A percentile compares a stretch with the other conserved stretches of the same genome.
phyloP scores from a whole-genome alignment of 306 rosid species.

The Chamaecrista fasciculata region DNA sequence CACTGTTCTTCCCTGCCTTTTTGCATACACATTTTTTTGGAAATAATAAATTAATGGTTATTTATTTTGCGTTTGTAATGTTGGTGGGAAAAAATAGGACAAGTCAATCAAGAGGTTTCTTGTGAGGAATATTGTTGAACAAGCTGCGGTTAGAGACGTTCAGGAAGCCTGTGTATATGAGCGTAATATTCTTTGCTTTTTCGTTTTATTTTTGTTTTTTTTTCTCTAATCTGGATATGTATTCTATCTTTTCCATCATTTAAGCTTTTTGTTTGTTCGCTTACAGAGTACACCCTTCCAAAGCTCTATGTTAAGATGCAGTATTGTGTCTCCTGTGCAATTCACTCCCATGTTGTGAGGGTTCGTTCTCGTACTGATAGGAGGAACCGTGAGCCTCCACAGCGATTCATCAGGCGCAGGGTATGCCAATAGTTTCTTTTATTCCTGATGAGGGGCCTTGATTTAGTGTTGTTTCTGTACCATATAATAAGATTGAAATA shows the following conservation, averaged over 20 bases:
- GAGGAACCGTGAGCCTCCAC: constrained; percentile 91
- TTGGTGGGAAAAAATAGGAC: not conserved
- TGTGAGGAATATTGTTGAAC: constrained; percentile 81
- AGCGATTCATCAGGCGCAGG: constrained; percentile 82
- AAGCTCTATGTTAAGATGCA: constrained; percentile 97
- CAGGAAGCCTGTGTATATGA: constrained; percentile 77
- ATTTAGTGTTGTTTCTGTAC: not conserved
- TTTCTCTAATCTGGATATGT: not conserved
- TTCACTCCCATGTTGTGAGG: constrained; percentile 96
- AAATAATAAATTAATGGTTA: no score
- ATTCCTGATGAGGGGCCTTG: no score
- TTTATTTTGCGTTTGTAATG: not conserved
- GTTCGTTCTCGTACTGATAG: constrained; percentile 81
- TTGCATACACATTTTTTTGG: not conserved
- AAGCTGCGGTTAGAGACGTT: constrained; percentile 76
- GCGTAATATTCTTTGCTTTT: constrained; percentile 29
- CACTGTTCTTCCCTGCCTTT: not conserved
- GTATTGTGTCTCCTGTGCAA: constrained; percentile 94
- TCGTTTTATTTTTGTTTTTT: not conserved
- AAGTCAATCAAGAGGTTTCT: constrained; percentile 40
- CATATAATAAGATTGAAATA: not conserved
- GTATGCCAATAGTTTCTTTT: constrained; percentile 34
- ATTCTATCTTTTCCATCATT: not conserved
- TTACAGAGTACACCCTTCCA: constrained; percentile 79
- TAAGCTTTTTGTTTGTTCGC: not conserved